These are phyloP conservation scores for Ambrosia artemisiifolia DNA, from an alignment of 129 eudicot genomes.

Conservation along the genomic window DNA sequence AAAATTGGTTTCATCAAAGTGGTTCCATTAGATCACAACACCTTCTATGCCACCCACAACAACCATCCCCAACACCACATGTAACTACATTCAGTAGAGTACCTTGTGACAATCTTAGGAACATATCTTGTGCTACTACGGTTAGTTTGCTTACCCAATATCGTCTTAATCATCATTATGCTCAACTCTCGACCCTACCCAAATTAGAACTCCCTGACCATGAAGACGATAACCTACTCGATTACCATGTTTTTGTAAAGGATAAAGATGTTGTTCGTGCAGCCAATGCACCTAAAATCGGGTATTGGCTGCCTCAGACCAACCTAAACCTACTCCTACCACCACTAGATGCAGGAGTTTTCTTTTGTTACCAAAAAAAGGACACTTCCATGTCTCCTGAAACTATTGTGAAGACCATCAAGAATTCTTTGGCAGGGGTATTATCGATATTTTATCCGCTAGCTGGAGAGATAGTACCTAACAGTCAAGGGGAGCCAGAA, in stretches of 20 bases:
- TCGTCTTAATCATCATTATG: neutral
- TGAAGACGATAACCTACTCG: neutral
- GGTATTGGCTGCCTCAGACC: conserved; percentile 45
- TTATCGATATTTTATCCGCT: conserved; percentile 44
- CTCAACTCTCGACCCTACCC: neutral
- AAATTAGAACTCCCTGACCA: neutral
- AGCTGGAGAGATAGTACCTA: conserved; percentile 49
- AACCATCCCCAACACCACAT: neutral
- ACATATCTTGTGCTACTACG: neutral
- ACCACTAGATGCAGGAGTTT: conserved; percentile 33
- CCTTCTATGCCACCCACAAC: neutral
- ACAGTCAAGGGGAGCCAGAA: conserved; percentile 51
- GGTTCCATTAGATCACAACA: neutral
- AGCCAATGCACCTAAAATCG: neutral
- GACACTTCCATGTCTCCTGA: neutral
- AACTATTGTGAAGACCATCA: conserved; percentile 24
- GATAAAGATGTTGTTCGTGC: neutral
- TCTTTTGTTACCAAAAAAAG: conserved; percentile 41
- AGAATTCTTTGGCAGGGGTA: conserved; percentile 35
- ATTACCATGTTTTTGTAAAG: neutral
- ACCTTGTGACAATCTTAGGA: neutral
- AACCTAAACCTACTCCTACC: conserved; percentile 60
- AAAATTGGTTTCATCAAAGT: neutral
- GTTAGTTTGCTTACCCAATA: neutral
- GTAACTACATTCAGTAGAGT: neutral